Conservation (phyloP, 257 asterid species). For the Nyctanthes arbortristis region DNA sequence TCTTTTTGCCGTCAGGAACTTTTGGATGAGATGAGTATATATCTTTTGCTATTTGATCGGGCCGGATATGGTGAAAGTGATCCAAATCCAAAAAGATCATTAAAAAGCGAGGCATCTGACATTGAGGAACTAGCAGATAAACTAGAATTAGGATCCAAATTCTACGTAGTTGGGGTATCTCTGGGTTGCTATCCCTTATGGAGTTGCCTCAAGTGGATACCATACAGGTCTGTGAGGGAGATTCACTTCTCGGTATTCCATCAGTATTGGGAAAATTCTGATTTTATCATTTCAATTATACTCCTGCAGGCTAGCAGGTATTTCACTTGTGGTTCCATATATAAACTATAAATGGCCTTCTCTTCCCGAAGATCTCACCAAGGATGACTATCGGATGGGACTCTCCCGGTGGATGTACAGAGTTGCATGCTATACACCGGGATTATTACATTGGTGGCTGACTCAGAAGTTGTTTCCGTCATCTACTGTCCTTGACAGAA, state of each 20-base stretch:
- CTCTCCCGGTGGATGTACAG: constrained; percentile 57
- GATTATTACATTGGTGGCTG: constrained; percentile 82
- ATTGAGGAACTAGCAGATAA: constrained; percentile 86
- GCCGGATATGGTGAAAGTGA: constrained; percentile 98
- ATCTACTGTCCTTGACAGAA: constrained; percentile 71
- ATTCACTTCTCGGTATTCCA: not conserved
- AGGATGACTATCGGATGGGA: constrained; percentile 72
- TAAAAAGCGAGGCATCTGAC: constrained; percentile 81
- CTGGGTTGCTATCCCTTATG: constrained; percentile 78
- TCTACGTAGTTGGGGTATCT: constrained; percentile 73
- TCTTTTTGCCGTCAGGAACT: constrained; percentile 54
- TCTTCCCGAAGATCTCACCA: constrained; percentile 62
- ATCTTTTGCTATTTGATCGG: constrained; percentile 67
- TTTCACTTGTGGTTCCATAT: constrained; percentile 74
- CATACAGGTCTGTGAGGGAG: constrained; percentile 51
- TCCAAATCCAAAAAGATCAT: constrained; percentile 70
- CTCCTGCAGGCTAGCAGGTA: constrained; percentile 76
- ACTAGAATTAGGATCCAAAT: constrained; percentile 64
- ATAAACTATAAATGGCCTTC: constrained; percentile 85
- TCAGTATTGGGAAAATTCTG: not conserved
- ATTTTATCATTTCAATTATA: not conserved
- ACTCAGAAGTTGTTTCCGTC: constrained; percentile 90
- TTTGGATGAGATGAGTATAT: constrained; percentile 62
- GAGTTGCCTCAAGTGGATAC: constrained; percentile 79
- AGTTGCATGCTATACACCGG: constrained; percentile 55